phyloP scores from a whole-genome alignment of 2,329 filamentous ascomycete genomes.

The Alternaria hordeiaustralica region DNA sequence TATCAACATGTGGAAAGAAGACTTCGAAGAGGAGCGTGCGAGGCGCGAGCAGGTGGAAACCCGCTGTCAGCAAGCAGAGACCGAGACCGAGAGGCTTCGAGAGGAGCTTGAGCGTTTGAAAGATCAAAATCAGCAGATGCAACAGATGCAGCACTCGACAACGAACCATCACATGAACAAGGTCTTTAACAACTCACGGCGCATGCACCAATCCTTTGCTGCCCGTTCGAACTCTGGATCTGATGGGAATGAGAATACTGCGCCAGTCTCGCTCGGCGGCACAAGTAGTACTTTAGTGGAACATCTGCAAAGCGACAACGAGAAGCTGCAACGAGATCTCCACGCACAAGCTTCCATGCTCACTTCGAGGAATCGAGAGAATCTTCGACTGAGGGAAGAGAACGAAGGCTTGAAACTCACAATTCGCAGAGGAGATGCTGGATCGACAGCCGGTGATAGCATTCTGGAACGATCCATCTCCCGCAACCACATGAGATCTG shows the following conservation, averaged over 20 bases:
- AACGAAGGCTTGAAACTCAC: constrained; percentile 96
- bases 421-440: constrained; percentile 72
- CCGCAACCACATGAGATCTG: constrained; percentile 75
- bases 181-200: constrained; percentile 47
- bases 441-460: constrained; percentile 76
- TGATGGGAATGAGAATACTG: constrained; percentile 46
- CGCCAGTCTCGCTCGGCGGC: constrained; percentile 32
- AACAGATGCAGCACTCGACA: constrained; percentile 40
- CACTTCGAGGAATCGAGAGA: constrained; percentile 92
- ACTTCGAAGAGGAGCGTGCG: constrained; percentile 89
- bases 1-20: constrained; percentile 88
- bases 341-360: constrained; percentile 97
- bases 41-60: constrained; percentile 87
- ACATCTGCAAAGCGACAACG: constrained; percentile 88
- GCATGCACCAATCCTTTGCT: constrained; percentile 48
- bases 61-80: constrained; percentile 85
- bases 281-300: constrained; percentile 78
- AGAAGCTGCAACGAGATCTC: constrained; percentile 87
- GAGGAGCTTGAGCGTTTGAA: constrained; percentile 80
- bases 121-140: constrained; percentile 48
- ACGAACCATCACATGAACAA: constrained; percentile 48
- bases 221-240: constrained; percentile 49
- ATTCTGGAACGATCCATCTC: constrained; percentile 95
- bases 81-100: constrained; percentile 82
- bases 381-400: constrained; percentile 92